Percentiles rank a stretch among this genome's conserved stretches.
phyloP scores from a whole-genome alignment of 1,284 basidiomycete species.

The Ceratobasidium sp. region DNA sequence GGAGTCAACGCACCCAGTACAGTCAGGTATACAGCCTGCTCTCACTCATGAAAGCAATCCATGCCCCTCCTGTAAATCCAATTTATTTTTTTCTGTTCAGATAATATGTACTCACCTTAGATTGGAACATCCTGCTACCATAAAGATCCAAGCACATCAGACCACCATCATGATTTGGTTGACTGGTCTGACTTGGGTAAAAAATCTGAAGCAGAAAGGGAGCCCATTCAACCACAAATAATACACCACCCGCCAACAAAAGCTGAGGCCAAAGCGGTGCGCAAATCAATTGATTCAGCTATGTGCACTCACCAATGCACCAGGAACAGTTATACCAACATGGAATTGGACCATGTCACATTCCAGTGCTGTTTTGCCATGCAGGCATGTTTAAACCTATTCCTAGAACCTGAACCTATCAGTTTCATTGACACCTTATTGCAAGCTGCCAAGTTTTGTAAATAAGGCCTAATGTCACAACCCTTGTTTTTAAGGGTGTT shows the following conservation, averaged over 20 bases:
- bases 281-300: not conserved
- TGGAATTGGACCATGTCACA: not conserved
- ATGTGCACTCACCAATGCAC: not conserved
- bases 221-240: too few species aligned
- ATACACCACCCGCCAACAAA: not conserved
- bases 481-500: too few species aligned
- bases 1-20: not conserved
- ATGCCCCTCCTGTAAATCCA: not conserved
- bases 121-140: not conserved
- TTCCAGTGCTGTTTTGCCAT: not conserved
- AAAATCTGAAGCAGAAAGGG: too few species aligned
- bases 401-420: not conserved
- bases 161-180: not conserved
- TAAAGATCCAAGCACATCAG: not conserved
- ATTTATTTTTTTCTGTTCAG: not conserved
- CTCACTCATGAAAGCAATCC: not conserved
- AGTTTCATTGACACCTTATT: not conserved
- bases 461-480: not conserved
- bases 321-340: not conserved
- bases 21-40: too few species aligned
- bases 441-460: not conserved
- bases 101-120: not conserved
- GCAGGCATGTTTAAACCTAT: slow-evolving; percentile 12
- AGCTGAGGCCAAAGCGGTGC: not conserved
- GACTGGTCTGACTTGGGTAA: too few species aligned